phyloP scores from a whole-genome alignment of 345 rosid genomes.

The rapeseed (Brassica napus) region Da-Ae NC_063440.1:12052501-12053000 shows the following conservation, averaged over 20 bases:
- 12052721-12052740: background rate
- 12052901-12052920: no score
- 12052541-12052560: no score
- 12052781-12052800: no score
- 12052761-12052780: no score
- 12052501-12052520: background rate
- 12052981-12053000: background rate
- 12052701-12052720: background rate
- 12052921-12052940: background rate
- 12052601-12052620: background rate
- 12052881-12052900: no score
- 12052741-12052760: no score
- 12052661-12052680: no score
- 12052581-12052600: background rate
- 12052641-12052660: background rate
- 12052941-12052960: background rate
- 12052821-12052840: no score
- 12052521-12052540: conserved; percentile 41
- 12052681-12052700: no score
- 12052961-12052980: background rate
- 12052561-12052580: background rate
- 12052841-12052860: no score
- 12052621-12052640: background rate
- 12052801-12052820: no score
- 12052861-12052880: no score